Conservation (phyloP, 1,139 yeast genomes). For the Lipomyces yarrowii region DNA sequence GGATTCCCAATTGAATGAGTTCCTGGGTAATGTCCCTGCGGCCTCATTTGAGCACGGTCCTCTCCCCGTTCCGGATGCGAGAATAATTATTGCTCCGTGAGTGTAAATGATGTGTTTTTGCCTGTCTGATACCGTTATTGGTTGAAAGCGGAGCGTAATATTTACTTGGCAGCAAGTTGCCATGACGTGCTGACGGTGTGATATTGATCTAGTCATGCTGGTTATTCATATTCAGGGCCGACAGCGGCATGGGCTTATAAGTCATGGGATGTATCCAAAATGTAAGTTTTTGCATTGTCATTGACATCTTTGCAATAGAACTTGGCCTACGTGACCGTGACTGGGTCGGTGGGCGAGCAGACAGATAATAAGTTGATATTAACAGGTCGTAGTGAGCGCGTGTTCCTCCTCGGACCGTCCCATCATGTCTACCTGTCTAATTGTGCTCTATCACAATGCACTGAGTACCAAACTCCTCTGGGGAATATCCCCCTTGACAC, state of each 20-base stretch:
- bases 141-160: not conserved
- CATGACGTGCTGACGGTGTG: slow-evolving; percentile 1
- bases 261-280: slow-evolving; percentile 62
- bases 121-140: not conserved
- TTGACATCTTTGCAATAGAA: too few species aligned
- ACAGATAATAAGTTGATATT: not conserved
- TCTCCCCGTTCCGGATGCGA: slow-evolving; percentile 55
- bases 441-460: slow-evolving; percentile 59
- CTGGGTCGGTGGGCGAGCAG: not conserved
- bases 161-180: not conserved
- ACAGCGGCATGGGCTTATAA: slow-evolving; percentile 78
- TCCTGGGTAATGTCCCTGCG: slow-evolving; percentile 42
- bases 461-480: slow-evolving; percentile 73
- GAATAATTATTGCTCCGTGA: slow-evolving; percentile 59
- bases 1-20: slow-evolving; percentile 52
- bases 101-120: slow-evolving; percentile 29
- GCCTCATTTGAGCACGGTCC: slow-evolving; percentile 35
- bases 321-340: not conserved
- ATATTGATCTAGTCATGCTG: slow-evolving; percentile 65
- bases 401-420: slow-evolving; percentile 88
- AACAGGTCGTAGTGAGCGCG: slow-evolving; percentile 49
- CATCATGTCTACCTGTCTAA: slow-evolving; percentile 82
- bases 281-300: slow-evolving; percentile 36
- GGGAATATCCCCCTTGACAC: slow-evolving; percentile 73
- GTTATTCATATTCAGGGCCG: slow-evolving; percentile 78